Percentiles rank a stretch among this genome's conserved stretches.
phyloP scores from a whole-genome alignment of 257 asterid species.

The Lycium ferocissimum region DNA sequence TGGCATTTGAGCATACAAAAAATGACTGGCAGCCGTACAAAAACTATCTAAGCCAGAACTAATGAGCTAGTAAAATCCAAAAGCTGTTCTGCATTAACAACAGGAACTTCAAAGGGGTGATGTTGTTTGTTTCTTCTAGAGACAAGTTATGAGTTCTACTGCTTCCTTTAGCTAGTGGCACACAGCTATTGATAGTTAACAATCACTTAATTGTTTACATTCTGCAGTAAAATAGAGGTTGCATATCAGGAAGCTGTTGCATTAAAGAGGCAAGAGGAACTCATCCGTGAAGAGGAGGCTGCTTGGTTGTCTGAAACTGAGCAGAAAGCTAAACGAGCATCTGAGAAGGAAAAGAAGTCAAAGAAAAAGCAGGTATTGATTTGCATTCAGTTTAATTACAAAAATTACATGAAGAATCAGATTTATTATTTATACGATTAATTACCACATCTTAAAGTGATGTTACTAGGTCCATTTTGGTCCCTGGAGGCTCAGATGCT shows the following conservation, averaged over 20 bases:
- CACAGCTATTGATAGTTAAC: neutral
- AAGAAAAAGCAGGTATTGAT: constrained; percentile 66
- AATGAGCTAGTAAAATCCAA: too few species aligned
- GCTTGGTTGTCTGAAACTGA: constrained; percentile 79
- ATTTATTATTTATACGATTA: neutral
- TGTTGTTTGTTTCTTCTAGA: constrained; percentile 8
- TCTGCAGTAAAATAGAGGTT: constrained; percentile 79
- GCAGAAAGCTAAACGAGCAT: constrained; percentile 68
- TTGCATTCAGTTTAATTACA: constrained; percentile 2
- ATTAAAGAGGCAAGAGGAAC: constrained; percentile 91
- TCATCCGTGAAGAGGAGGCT: constrained; percentile 94
- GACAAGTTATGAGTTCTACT: neutral
- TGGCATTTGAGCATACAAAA: too few species aligned
- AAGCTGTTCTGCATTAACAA: too few species aligned
- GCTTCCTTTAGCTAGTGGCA: neutral
- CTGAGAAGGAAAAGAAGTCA: constrained; percentile 74
- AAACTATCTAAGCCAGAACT: too few species aligned
- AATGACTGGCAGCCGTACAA: too few species aligned
- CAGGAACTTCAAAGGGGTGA: neutral
- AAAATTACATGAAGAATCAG: neutral
- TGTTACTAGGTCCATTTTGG: neutral
- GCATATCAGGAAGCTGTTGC: constrained; percentile 92
- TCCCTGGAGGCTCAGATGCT: constrained; percentile 3
- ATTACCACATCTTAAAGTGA: neutral
- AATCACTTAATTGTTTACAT: neutral